Base-by-base conservation (phyloP, 306 rosid genomes). In the Quercus mongolica region DNA sequence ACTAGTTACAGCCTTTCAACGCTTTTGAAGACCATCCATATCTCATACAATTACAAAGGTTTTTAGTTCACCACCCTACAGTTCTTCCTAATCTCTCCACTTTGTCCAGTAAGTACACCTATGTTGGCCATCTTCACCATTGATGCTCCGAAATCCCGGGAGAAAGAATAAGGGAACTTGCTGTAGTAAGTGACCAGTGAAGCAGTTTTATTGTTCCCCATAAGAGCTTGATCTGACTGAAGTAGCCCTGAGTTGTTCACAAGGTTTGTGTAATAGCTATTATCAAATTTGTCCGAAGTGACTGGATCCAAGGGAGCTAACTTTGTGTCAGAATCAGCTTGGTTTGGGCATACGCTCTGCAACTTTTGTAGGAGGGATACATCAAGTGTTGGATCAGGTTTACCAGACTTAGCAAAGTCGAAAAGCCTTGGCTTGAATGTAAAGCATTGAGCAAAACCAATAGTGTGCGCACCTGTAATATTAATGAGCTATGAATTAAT, bases 391-490 rank as follows among this genome's bases (percentile, higher is more conserved):
- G 98, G 98, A 59, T 95, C 98, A 4, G 99, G 83, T 57, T 88
- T 86, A 10, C 95, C 97, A 2, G 93, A 63, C 20, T 93, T 90
- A 41, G 57, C 86, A 62, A 89, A 92, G 84, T 91, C 64, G 80
- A 87, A 95, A 2, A 95, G 87, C 83, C 98, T 89, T 26, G 83
- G 28, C 91, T 93, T 95, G 96, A 95, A 92, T 19, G 94, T 84
- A 56, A 88, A 87, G 79, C 99, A 95, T 56, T 88, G 98, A 38
- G 99, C 96, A 76, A 95, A 91, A 1, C 98, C 98, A 62, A 93
- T 84, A 1, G 97, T 92, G 83, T 95, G 97, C 1, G 93, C 96
- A 41, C 97, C 98, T 92, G 82, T 79, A 69, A 20, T 30, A 14
- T 41, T 41, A 41, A 41, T 41, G 46, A 44, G 23, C 30, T 1